Conservation (phyloP, 495 filamentous ascomycete genomes). For the Penicillium diatomitis region DNA sequence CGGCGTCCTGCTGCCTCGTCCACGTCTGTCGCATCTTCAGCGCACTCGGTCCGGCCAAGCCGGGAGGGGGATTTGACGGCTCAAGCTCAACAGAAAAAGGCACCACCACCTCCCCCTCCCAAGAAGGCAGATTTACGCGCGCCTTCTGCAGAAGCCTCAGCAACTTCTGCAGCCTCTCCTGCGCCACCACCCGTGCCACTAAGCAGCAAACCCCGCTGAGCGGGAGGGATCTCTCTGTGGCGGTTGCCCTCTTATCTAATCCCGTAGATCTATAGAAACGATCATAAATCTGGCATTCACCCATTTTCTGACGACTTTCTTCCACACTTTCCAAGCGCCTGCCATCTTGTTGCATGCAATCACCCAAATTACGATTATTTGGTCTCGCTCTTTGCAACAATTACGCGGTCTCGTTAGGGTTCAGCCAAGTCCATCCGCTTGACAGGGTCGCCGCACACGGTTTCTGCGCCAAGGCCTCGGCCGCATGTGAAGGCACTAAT, state of each 20-base stretch:
- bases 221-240: not conserved
- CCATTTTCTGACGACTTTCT: not conserved
- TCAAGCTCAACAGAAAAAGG: constrained; percentile 46
- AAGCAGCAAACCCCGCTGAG: constrained; percentile 37
- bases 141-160: constrained; percentile 12
- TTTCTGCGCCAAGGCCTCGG: constrained; percentile 10
- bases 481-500: constrained; percentile 17
- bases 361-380: too few relatives aligned
- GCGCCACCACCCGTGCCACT: constrained; percentile 34
- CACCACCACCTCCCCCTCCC: constrained; percentile 60
- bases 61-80: constrained; percentile 1
- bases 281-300: too few relatives aligned
- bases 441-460: not conserved
- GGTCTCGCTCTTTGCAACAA: not conserved
- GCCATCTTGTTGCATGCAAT: too few relatives aligned
- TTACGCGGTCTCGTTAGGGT: not conserved
- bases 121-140: constrained; percentile 44
- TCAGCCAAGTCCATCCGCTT: not conserved
- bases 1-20: constrained; percentile 4
- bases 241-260: too few relatives aligned
- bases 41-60: constrained; percentile 4
- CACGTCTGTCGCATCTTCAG: constrained; percentile 1
- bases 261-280: too few relatives aligned
- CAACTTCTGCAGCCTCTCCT: constrained; percentile 14
- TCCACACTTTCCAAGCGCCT: not conserved